Evolutionary conservation across 208 protist species (phyloP), one percentile per base, ranked within the genome.

Genomic region (Crithidia brevicula): DNA sequence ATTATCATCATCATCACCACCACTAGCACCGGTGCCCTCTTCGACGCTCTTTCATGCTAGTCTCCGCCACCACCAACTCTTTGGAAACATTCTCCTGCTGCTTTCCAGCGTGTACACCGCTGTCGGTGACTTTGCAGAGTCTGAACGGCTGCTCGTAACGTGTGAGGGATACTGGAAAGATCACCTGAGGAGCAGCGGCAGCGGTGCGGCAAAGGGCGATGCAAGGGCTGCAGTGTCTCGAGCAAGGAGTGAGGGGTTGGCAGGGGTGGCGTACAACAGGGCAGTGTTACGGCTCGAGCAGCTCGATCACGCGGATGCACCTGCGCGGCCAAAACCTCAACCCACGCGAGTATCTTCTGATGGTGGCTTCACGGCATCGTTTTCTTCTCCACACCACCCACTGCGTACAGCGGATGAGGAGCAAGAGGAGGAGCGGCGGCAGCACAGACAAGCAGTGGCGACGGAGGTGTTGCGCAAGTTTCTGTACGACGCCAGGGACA

Each of bases 111-210:
- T 86, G 11, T 83, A 88, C 70, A 79, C 56, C 40, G 82, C 77
- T 2, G 76, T 72, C 16, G 58, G 60, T 11, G 74, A 72, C 27
- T 86, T 73, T 53, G 30, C 43, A 2, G 84, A 88, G 75, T 81
- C 84, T 53, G 87, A 93, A 45, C 78, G 84, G 2, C 70, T 90
- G 0, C 75, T 82, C 20, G 73, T 77, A 18, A 89, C 82, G 27
- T 88, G 82, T 34, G 58, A 72, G 11, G 77, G 84, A 5, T 93
- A 87, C 56, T 74, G 83, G 51, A 49, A 69, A 38, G 84, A 93
- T 50, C 77, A 79, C 45, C 58, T 89, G 13, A 9, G 4, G 22
- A 11, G 33, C 27, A 22, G 31, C 15, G 58, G 27, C 27, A 49
- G 13, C 25, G 22, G 30, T 22, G 33, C 28, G 36, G 33, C 18